Evolutionary conservation across 169 alveolate genomes (phyloP), one percentile per base, ranked within the genome.

Genomic region (Cyclospora cayetanensis): DNA sequence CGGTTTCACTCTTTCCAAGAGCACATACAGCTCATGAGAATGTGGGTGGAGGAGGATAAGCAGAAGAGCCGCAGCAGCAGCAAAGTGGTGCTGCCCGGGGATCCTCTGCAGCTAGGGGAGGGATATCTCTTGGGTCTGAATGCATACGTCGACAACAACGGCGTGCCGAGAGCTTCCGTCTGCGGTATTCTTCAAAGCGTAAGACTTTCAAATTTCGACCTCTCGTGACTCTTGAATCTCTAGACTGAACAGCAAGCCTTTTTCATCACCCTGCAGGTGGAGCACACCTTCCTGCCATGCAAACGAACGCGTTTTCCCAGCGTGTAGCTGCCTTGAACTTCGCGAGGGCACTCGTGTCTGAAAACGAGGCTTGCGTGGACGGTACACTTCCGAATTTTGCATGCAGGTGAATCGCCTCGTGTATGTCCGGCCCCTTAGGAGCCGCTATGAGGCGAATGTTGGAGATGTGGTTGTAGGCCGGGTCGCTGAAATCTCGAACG

Each of bases 391-490:
- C n/a, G n/a, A n/a, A n/a, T n/a, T n/a, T 2, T 4, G 29, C 37
- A 42, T 15, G 79, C 85, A 79, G 84, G 93, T 94, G 29, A 94
- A 94, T 25, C 93, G 93, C 42, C 92, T 94, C 35, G 85, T 94
- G 39, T 94, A 94, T 89, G 90, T 94, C 27, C 77, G 91, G 20
- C 93, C 96, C 22, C 74, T 94, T 50, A 92, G 93, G 70, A 90
- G 94, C 27, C 93, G 96, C 68, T 94, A 94, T 27, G 68, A 39
- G 72, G 96, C 94, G 35, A 92, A 91, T 72, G 96, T 92, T 20
- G 96, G 96, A 15, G 96, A 94, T 80, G 91, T 94, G 41, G 95
- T 94, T n/a, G 95, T 94, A 52, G 96, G 96, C 60, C 86, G 96
- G 9, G 94, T 94, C 46, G 90, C 77, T 9, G 96, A 94, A 31